phyloP scores from a whole-genome alignment of 2,329 filamentous ascomycete genomes.

The Colletotrichum spaethianum region DNA sequence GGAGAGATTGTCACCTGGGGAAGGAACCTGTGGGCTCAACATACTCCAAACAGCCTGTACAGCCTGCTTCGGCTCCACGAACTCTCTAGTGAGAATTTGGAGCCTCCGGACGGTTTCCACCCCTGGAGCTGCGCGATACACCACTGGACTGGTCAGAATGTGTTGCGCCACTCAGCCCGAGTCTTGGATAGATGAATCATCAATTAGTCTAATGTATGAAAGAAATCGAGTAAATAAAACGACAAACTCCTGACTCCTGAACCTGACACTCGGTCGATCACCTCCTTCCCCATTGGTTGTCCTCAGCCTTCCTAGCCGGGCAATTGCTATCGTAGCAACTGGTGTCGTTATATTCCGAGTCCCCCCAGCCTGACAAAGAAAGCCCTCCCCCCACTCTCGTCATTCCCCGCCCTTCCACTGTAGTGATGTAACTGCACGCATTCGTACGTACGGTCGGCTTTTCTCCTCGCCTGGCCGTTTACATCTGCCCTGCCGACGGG shows the following conservation, averaged over 20 bases:
- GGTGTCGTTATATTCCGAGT: conserved; percentile 23
- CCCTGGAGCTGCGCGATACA: background rate
- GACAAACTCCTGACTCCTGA: conserved; percentile 34
- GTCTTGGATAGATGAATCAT: conserved; percentile 4
- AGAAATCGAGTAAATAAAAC: conserved; percentile 3
- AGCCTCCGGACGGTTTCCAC: background rate
- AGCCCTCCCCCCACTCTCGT: background rate
- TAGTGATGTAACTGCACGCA: background rate
- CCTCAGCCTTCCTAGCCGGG: conserved; percentile 19
- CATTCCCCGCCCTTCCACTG: background rate
- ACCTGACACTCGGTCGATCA: conserved; percentile 19
- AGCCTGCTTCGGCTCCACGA: background rate
- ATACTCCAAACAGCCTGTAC: too few species aligned
- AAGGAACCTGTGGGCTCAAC: background rate
- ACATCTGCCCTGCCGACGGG: background rate
- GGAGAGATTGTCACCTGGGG: too few species aligned
- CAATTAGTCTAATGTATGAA: conserved; percentile 33
- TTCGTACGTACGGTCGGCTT: background rate
- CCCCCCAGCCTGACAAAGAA: background rate
- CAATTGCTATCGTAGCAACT: conserved; percentile 5
- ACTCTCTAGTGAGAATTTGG: background rate
- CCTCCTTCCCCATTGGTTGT: background rate
- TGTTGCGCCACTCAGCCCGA: background rate
- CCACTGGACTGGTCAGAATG: background rate
- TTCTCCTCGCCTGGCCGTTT: background rate